Percentiles rank a stretch among this genome's conserved stretches.
phyloP scores from a whole-genome alignment of 1,284 basidiomycete genomes.

The Microbotryum intermedium region DNA sequence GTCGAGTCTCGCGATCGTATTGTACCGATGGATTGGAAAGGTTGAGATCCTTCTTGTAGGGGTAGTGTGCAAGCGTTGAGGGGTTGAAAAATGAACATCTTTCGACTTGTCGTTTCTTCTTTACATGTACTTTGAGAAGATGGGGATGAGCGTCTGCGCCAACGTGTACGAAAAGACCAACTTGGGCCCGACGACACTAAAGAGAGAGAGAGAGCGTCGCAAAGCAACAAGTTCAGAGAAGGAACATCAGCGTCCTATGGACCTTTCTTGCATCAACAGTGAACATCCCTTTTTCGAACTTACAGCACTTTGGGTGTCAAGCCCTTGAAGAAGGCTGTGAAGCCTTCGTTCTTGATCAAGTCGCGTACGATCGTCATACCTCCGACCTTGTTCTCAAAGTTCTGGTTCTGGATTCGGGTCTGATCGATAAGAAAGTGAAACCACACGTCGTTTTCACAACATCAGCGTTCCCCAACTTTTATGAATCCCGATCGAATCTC shows the following conservation, averaged over 20 bases:
- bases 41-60: too few species aligned
- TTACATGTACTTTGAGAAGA: conserved; percentile 62
- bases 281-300: too few species aligned
- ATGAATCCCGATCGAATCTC: too few species aligned
- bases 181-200: conserved; percentile 93
- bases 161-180: conserved; percentile 97
- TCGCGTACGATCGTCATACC: conserved; percentile 83
- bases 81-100: too few species aligned
- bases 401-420: conserved; percentile 94
- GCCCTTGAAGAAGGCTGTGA: conserved; percentile 82
- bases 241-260: neutral
- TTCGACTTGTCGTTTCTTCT: too few species aligned
- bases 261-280: conserved; percentile 28
- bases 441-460: too few species aligned
- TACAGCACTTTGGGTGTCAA: conserved; percentile 59
- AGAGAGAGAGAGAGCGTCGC: conserved; percentile 41
- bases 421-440: too few species aligned
- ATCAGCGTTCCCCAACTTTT: too few species aligned
- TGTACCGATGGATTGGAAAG: too few species aligned
- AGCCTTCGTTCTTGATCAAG: conserved; percentile 77
- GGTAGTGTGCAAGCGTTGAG: too few species aligned
- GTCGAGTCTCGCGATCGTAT: too few species aligned
- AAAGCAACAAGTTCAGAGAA: neutral
- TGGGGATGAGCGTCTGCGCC: conserved; percentile 89
- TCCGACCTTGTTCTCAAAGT: conserved; percentile 80